phyloP scores from a whole-genome alignment of 768 basidiomycete species.

The Suillus lakei region DNA sequence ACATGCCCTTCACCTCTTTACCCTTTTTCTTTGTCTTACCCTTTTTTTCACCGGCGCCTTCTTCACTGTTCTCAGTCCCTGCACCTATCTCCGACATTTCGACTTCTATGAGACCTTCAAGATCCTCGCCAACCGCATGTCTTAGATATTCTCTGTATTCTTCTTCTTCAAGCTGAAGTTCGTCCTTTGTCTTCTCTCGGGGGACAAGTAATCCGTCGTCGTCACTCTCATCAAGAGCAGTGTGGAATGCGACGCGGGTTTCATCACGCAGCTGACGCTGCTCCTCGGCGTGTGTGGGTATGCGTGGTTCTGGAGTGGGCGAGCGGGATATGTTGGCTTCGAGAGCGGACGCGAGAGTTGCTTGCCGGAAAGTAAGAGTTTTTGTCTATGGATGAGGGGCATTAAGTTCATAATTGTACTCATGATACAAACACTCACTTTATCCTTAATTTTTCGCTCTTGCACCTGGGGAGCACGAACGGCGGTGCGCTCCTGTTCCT shows the following conservation, averaged over 20 bases:
- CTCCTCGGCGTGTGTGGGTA: constrained; percentile 77
- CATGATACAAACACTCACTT: constrained; percentile 42
- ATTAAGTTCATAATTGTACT: constrained; percentile 11
- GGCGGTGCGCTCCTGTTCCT: constrained; percentile 61
- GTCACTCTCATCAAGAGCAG: constrained; percentile 42
- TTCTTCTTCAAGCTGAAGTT: constrained; percentile 77
- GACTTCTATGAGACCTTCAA: constrained; percentile 69
- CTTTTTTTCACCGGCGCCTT: constrained; percentile 30
- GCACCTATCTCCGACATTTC: constrained; percentile 28
- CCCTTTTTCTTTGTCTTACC: constrained; percentile 40
- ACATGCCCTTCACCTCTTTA: constrained; percentile 35
- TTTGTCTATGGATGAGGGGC: constrained; percentile 51
- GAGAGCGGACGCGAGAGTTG: constrained; percentile 66
- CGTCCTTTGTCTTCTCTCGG: constrained; percentile 79
- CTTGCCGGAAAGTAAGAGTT: constrained; percentile 77
- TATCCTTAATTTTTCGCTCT: constrained; percentile 47
- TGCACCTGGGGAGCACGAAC: constrained; percentile 28
- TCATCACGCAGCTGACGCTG: constrained; percentile 76
- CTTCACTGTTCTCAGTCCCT: constrained; percentile 30
- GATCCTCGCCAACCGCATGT: constrained; percentile 78
- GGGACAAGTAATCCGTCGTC: constrained; percentile 73
- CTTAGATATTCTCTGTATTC: constrained; percentile 85
- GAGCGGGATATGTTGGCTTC: constrained; percentile 53
- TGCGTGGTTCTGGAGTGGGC: constrained; percentile 55
- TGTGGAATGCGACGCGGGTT: constrained; percentile 84